Base-by-base conservation (phyloP, 1,284 basidiomycete genomes). In the Gyrodon tennesseensis region DNA sequence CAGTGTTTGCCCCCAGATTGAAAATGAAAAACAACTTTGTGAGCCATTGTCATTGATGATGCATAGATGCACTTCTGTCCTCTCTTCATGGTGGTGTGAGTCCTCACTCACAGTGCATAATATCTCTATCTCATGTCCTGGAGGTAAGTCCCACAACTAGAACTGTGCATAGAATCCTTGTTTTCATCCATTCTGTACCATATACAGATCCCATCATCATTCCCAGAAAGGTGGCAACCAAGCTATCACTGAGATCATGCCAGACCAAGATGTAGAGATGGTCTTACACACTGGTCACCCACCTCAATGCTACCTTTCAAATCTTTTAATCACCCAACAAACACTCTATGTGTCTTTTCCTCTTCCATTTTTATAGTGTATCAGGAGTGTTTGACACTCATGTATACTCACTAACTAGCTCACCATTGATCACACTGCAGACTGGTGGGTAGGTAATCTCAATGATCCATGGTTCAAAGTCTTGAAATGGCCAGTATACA, bases 371-470 rank as follows among this genome's bases (percentile, higher is more conserved):
- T 27, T 21, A 11, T 7, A 21, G n/a, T 13, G 31, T 31, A 1
- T 9, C 25, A 8, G 12, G 23, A 23, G n/a, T 8, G 27, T 31
- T n/a, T 12, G 49, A 13, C 4, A 12, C 19, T 58, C 11, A 63
- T 25, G 3, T 34, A 19, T 61, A 41, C 23, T 19, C 18, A 57
- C 15, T 23, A 53, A 13, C 29, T 67, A 94, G 91, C 82, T 96
- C 57, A 82, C 80, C 37, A 87, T 98, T 57, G 88, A 92, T 55
- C 92, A 94, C 68, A 89, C 86, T 2, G 95, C 94, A 0, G 91
- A 95, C 72, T 99, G 96, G 95, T 99, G 96, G 96, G 82, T 98
- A 2, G 94, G 95, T 0, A 86, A 91, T 56, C 83, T 94, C 37
- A 85, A 93, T 58, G 89, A 89, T 65, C 82, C 84, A 4, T 96